Evolutionary conservation across 1,284 basidiomycete genomes (phyloP).

Genomic region (Cryptococcus deneoformans): DNA sequence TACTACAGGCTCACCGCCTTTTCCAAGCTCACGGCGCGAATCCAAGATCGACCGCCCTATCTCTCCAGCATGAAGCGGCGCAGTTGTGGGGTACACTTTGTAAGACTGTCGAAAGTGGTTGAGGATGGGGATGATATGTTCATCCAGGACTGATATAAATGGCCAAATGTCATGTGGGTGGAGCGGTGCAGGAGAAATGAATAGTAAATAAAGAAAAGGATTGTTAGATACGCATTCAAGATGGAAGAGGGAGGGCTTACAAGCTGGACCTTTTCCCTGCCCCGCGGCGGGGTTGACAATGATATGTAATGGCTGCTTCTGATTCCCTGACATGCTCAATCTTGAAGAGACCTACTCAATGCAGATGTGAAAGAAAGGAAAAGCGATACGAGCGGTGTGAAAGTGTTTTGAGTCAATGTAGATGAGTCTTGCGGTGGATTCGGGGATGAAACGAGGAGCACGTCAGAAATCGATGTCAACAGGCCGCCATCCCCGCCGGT

Average conservation of each 20-base stretch:
- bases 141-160: conserved; percentile 53
- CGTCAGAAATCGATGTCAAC: too few relatives aligned
- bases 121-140: conserved; percentile 66
- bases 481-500: too few relatives aligned
- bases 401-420: too few relatives aligned
- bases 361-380: background rate
- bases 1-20: too few relatives aligned
- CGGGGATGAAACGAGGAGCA: too few relatives aligned
- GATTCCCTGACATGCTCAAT: background rate
- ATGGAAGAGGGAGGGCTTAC: conserved; percentile 19
- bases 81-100: conserved; percentile 56
- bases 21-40: background rate
- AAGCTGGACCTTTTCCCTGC: conserved; percentile 22
- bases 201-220: too few relatives aligned
- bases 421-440: too few relatives aligned
- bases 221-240: background rate
- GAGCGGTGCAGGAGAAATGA: too few relatives aligned
- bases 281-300: conserved; percentile 41
- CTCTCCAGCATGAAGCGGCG: conserved; percentile 60
- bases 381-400: background rate
- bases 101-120: conserved; percentile 38
- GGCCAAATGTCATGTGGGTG: background rate
- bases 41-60: conserved; percentile 54
- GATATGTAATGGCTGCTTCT: conserved; percentile 15
- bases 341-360: background rate